Base-by-base conservation (phyloP, 192 early-diverging fungal species). In the Powellomyces hirtus region DNA sequence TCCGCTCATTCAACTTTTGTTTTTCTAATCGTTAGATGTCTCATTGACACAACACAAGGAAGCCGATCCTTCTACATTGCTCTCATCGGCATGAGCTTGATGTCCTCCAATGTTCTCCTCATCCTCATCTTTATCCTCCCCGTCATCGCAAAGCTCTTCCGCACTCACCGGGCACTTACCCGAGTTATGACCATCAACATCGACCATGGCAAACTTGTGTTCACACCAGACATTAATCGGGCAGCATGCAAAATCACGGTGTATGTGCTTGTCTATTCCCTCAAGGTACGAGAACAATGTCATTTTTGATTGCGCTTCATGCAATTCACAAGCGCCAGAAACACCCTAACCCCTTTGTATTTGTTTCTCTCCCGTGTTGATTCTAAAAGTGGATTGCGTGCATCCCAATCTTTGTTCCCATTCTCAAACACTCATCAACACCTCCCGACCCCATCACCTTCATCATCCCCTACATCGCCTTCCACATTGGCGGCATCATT, bases 401-500 rank as follows among this genome's bases (percentile, higher is more conserved):
- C 8, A 38, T 62, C 16, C 60, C 60, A 62, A 27, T 62, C 11
- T 62, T 40, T 37, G 14, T 29, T 11, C 60, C 60, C 13, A 11
- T 62, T 27, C 60, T 62, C 13, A 38, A 13, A 11, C 0, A 42
- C 20, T 22, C 37, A 45, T 5, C 16, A 16, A 10, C 60, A 6
- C 60, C 46, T 24, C n/a, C 46, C 4, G 4, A 49, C 46, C 4
- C 5, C 13, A 13, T 5, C 37, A 42, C 60, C 60, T 18, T 20
- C 37, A 18, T 42, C 40, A 8, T 62, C 8, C 33, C 38, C 36
- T 62, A 0, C 1, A 42, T 40, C 2, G 6, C 30, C 4, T 62
- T 62, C 20, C 60, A 62, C 60, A 6, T 62, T 18, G 60, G 60
- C 37, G 60, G 60, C 1, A 62, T 62, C 36, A 37, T 62, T 6